Conservation (phyloP, 805 yeast species). For the Pichia gijzeniarum region DNA sequence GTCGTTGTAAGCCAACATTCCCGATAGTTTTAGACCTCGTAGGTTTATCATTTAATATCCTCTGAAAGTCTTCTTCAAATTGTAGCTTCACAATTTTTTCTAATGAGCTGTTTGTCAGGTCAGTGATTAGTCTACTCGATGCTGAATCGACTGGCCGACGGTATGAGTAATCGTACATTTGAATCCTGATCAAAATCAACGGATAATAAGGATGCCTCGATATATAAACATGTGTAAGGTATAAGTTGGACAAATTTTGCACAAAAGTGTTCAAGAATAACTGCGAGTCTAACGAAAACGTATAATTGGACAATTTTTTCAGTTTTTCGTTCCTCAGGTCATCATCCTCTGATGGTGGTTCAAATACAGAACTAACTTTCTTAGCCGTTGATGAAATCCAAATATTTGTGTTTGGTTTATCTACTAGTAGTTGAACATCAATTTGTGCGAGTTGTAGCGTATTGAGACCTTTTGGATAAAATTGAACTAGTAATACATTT, state of each 20-base stretch:
- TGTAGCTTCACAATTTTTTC: conserved; percentile 4
- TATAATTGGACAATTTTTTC: conserved; percentile 25
- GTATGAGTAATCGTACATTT: conserved; percentile 50
- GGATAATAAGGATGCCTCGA: conserved; percentile 62
- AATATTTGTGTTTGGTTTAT: conserved; percentile 41
- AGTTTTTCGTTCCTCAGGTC: conserved; percentile 12
- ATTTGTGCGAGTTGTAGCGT: conserved; percentile 63
- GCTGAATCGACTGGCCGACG: conserved; percentile 3
- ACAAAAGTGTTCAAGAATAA: conserved; percentile 44
- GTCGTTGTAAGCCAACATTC: conserved; percentile 3
- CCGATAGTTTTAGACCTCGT: background rate
- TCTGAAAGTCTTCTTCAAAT: conserved; percentile 11
- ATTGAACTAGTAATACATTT: conserved; percentile 41
- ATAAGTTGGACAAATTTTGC: conserved; percentile 42
- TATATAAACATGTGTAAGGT: conserved; percentile 57
- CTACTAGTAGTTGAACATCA: conserved; percentile 59
- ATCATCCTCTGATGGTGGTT: conserved; percentile 11
- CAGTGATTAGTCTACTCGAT: conserved; percentile 1
- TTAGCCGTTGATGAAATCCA: conserved; percentile 46
- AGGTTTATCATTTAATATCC: conserved; percentile 15
- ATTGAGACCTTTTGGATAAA: conserved; percentile 54
- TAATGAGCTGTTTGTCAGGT: conserved; percentile 4
- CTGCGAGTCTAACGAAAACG: conserved; percentile 42
- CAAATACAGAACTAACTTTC: conserved; percentile 21
- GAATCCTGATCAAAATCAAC: conserved; percentile 54